These are phyloP conservation scores for Fraxinus pennsylvanica DNA, from an alignment of 257 asterid genomes.

Conservation along the genomic window DNA sequence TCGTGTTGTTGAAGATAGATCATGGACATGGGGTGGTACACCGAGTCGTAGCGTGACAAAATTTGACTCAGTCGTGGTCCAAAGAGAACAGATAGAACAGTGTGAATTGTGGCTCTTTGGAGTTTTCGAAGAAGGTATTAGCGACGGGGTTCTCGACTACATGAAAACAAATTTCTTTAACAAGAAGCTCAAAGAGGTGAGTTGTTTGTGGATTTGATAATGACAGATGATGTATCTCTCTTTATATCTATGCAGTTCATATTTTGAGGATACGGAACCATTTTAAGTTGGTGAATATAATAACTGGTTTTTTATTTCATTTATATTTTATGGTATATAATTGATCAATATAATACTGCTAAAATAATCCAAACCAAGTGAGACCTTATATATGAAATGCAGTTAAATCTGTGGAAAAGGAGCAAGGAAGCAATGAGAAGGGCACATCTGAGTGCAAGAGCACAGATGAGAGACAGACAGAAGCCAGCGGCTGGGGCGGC, in stretches of 20 bases:
- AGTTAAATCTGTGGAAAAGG: constrained; percentile 42
- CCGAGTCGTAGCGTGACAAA: neutral
- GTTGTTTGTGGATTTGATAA: neutral
- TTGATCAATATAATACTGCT: neutral
- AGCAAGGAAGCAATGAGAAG: constrained; percentile 49
- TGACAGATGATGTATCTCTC: neutral
- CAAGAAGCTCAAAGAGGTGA: constrained; percentile 47
- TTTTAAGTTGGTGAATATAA: neutral
- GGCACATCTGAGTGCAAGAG: constrained; percentile 46
- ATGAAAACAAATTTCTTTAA: constrained; percentile 52
- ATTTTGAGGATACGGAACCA: neutral
- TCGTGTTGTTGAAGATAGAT: constrained; percentile 31
- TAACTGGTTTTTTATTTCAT: neutral
- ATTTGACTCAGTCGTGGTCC: constrained; percentile 44
- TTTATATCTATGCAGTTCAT: neutral
- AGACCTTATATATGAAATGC: neutral
- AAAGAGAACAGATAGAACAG: constrained; percentile 44
- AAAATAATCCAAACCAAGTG: constrained; percentile 34
- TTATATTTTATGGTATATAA: neutral
- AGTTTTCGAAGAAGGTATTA: constrained; percentile 48
- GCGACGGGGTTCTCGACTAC: constrained; percentile 44
- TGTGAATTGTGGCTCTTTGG: constrained; percentile 60
- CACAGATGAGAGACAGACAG: constrained; percentile 33
- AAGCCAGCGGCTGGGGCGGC: constrained; percentile 14
- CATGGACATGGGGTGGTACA: neutral